Conservation (phyloP, 768 basidiomycete genomes). For the Amylocystis lapponica region DNA sequence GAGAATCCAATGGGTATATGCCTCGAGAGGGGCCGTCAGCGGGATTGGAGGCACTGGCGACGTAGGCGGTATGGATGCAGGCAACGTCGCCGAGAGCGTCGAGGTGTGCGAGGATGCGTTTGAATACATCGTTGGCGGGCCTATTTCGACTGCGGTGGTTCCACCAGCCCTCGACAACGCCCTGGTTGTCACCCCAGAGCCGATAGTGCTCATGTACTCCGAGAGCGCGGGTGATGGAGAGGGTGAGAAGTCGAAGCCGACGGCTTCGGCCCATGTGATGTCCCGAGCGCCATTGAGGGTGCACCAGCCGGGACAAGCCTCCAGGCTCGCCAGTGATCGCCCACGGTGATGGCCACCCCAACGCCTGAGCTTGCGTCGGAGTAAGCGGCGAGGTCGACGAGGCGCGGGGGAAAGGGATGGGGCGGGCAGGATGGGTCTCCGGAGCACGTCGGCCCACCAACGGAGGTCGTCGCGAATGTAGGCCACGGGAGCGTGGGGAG, state of each 20-base stretch:
- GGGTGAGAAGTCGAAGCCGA: slow-evolving; percentile 38
- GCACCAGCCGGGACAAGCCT: slow-evolving; percentile 10
- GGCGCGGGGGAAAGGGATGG: slow-evolving; percentile 21
- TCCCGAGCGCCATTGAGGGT: no score
- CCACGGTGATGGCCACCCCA: slow-evolving; percentile 16
- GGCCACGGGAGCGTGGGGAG: slow-evolving; percentile 21
- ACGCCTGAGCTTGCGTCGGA: slow-evolving; percentile 27
- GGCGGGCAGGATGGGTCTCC: slow-evolving; percentile 12
- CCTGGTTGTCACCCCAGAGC: no score
- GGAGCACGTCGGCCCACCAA: no score
- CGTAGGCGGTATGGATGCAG: background rate
- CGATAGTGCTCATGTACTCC: no score
- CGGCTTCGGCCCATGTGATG: slow-evolving; percentile 42
- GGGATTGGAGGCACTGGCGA: no score
- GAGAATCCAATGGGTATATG: no score
- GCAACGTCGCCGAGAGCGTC: background rate
- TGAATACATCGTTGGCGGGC: slow-evolving; percentile 24
- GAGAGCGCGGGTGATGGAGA: no score
- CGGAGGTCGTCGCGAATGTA: no score
- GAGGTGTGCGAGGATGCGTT: slow-evolving; percentile 21
- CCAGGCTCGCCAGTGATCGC: slow-evolving; percentile 19
- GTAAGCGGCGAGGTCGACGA: slow-evolving; percentile 28
- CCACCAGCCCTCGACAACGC: no score
- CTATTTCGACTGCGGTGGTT: slow-evolving; percentile 25
- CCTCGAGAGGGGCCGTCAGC: no score